A percentile compares a stretch with the other conserved stretches of the same genome.
Evolutionary conservation across 805 yeast genomes (phyloP).

Genomic region (Ogataea nakhonphanomensis): DNA sequence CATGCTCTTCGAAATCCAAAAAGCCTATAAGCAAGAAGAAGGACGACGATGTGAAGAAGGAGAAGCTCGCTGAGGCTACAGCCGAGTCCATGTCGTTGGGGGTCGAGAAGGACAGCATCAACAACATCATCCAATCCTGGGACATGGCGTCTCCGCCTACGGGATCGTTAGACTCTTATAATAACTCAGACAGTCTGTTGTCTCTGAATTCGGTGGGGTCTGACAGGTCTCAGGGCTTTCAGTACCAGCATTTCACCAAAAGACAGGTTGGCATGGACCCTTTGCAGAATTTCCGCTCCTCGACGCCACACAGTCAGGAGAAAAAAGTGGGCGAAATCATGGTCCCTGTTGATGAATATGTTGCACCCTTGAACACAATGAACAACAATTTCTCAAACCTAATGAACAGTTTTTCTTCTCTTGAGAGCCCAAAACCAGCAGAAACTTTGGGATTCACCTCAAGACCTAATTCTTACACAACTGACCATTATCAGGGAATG

Average conservation of each 20-base stretch:
- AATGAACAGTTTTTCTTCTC: constrained; percentile 20
- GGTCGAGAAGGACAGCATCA: constrained; percentile 15
- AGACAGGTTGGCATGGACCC: constrained; percentile 34
- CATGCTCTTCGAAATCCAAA: constrained; percentile 30
- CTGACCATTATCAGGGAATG: constrained; percentile 19
- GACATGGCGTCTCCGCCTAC: constrained; percentile 30
- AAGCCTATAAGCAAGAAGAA: constrained; percentile 18
- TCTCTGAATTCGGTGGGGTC: constrained; percentile 22
- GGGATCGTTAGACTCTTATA: constrained; percentile 3
- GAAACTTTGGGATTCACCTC: not conserved
- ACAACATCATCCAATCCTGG: constrained; percentile 25
- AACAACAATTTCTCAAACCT: constrained; percentile 31
- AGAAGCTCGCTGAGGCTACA: constrained; percentile 6
- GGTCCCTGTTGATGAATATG: constrained; percentile 35
- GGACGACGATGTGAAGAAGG: constrained; percentile 11
- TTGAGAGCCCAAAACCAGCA: constrained; percentile 1
- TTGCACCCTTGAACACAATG: constrained; percentile 36
- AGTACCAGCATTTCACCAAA: constrained; percentile 20
- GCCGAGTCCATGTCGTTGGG: constrained; percentile 7
- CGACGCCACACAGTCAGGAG: constrained; percentile 13
- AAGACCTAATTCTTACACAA: not conserved
- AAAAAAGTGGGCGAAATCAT: constrained; percentile 32
- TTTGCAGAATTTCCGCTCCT: constrained; percentile 25
- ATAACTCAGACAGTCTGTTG: constrained; percentile 23
- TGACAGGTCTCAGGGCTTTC: constrained; percentile 8